Evolutionary conservation across 2,329 filamentous ascomycete species (phyloP), one percentile per base, ranked within the genome.

Genomic region (Dactylellina parvicollis): DNA sequence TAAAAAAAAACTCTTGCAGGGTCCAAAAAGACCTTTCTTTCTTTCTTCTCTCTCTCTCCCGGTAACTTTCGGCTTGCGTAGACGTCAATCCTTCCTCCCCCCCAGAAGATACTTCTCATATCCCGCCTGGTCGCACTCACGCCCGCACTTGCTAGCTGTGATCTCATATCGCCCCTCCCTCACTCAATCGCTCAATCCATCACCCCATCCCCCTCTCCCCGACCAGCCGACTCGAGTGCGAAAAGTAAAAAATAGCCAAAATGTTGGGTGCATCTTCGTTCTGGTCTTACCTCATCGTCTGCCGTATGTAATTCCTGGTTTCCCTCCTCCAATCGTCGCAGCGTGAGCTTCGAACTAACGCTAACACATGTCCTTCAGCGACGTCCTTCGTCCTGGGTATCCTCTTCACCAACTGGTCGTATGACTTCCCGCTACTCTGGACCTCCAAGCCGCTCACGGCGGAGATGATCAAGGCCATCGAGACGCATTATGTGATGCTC

Each of bases 341-440:
- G 44, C n/a, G n/a, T n/a, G n/a, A n/a, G n/a, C n/a, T 30, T 40
- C 56, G 55, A 72, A 26, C 34, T 60, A 36, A 75, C 52, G 49
- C 22, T 40, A 30, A 61, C 65, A 28, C 55, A 24, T 49, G 20
- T 5, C 4, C 12, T 12, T 36, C 78, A 93, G 90, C 90, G 76
- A 92, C 91, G 76, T 96, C 92, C 82, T 99, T 99, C 87, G 96
- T 98, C 87, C 90, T 99, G 76, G 95, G 95, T 78, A 92, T 98
- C 81, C 89, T 99, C 82, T 99, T 98, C 86, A 92, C 92, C 78
- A 89, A 89, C 75, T 96, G 98, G 82, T 93, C 95, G 74, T 99
- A 98, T 85, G 95, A 96, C 85, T 95, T 92, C 83, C 90, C 92
- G 72, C 89, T 95, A 75, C 89, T 96, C 60, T 96, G 92, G 86